phyloP scores from a whole-genome alignment of 805 yeast genomes.

The Candida hispaniensis region DNA sequence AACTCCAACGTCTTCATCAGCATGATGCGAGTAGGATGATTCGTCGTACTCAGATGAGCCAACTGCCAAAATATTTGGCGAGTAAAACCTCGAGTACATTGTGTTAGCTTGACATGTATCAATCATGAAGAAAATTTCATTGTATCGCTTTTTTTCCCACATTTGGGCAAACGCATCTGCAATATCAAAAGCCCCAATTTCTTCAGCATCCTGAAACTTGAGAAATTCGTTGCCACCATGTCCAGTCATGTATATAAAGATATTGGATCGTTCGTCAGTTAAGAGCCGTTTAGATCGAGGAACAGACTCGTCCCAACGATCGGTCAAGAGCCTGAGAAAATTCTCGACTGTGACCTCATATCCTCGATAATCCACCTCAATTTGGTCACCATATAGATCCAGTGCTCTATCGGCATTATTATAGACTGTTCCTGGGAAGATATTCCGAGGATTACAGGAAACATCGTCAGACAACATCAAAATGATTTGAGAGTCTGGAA shows the following conservation, averaged over 20 bases:
- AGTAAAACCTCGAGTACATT: conserved; percentile 84
- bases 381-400: conserved; percentile 86
- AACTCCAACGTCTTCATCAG: conserved; percentile 92
- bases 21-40: conserved; percentile 88
- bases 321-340: conserved; percentile 83
- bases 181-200: conserved; percentile 85
- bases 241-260: conserved; percentile 91
- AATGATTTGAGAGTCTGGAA: conserved; percentile 95
- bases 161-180: conserved; percentile 97
- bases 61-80: conserved; percentile 85
- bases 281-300: conserved; percentile 84
- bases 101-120: conserved; percentile 99
- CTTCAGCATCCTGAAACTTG: conserved; percentile 97
- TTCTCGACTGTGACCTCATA: conserved; percentile 97
- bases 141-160: conserved; percentile 91
- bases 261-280: conserved; percentile 90
- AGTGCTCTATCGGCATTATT: conserved; percentile 86
- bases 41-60: conserved; percentile 86
- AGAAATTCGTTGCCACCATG: conserved; percentile 98
- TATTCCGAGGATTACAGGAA: conserved; percentile 92
- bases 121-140: conserved; percentile 92
- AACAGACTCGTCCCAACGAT: conserved; percentile 90
- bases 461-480: conserved; percentile 94
- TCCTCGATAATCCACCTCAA: conserved; percentile 95
- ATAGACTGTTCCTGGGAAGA: conserved; percentile 92